Base-by-base conservation (phyloP, 345 rosid genomes). In the Streptanthus diversifolius region DNA sequence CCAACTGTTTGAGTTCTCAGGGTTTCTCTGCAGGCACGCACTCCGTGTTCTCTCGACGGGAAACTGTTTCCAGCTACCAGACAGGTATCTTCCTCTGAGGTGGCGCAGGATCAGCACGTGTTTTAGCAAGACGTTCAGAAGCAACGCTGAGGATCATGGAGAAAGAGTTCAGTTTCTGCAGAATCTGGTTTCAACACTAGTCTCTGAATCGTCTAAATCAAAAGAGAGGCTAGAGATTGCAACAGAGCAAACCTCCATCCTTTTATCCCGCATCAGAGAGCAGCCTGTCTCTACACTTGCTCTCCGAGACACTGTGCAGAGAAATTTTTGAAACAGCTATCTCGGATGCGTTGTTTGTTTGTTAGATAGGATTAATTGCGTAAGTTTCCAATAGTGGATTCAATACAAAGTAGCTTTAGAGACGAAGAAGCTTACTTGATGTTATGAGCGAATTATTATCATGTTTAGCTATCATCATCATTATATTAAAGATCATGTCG, bases 1-100 rank as follows among this genome's bases (percentile, higher is more conserved):
- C 83, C 96, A 93, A 66, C 87, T 80, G 64, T 93, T 93, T 77
- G 96, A 93, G 83, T 87, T 93, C 76, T 93, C 91, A n/a, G 98
- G 98, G 58, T 84, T 87, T 71, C 98, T 93, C 30, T 93, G 98
- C 62, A 79, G 97, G 22, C 98, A 93, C 66, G 86, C 97, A 54
- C 95, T 93, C 65, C 89, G 96, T 47, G 95, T 93, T 64, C 96
- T 93, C 71, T 90, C 98, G 1, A 82, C 97, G 0, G 93, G 91
- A 27, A 93, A 93, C 76, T 93, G 98, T 78, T 93, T 93, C 72
- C 97, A 93, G 79, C 83, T 89, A 36, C 98, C 97, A 1, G 95
- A 93, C 45, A 83, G 85, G 76, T 93, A 93, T 73, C 91, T 93
- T 45, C 98, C 91, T 13, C 41, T 85, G 8, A 88, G 96, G 13